These are phyloP conservation scores for Amanita exitialis DNA, from an alignment of 768 basidiomycete genomes.

Conservation along the genomic window DNA sequence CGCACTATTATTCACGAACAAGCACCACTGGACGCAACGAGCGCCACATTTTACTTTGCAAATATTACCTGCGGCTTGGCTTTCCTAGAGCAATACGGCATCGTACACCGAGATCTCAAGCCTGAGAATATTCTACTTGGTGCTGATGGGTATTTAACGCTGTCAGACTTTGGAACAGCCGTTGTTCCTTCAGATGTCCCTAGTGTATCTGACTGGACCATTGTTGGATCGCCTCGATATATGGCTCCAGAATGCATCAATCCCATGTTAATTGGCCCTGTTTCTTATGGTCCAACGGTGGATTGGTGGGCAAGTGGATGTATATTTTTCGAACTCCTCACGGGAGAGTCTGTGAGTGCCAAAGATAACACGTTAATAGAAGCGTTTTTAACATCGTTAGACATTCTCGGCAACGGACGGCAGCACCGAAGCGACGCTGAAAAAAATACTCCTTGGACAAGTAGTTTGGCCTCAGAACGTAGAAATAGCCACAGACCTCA, in stretches of 20 bases:
- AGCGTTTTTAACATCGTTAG: background rate
- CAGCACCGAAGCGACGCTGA: slow-evolving; percentile 8
- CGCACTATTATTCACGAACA: slow-evolving; percentile 22
- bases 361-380: background rate
- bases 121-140: slow-evolving; percentile 49
- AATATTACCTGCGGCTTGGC: slow-evolving; percentile 42
- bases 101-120: slow-evolving; percentile 48
- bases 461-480: slow-evolving; percentile 29
- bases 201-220: slow-evolving; percentile 16
- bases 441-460: slow-evolving; percentile 17
- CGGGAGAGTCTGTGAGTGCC: slow-evolving; percentile 20
- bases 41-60: slow-evolving; percentile 40
- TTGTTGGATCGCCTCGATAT: slow-evolving; percentile 36
- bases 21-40: slow-evolving; percentile 20
- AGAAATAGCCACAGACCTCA: slow-evolving; percentile 27
- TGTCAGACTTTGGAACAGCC: slow-evolving; percentile 43
- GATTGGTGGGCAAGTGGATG: slow-evolving; percentile 52
- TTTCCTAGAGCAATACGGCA: slow-evolving; percentile 31
- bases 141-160: slow-evolving; percentile 40
- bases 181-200: slow-evolving; percentile 13
- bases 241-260: slow-evolving; percentile 36
- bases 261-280: slow-evolving; percentile 9
- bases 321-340: slow-evolving; percentile 43
- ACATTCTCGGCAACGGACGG: background rate
- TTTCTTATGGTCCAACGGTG: slow-evolving; percentile 17